phyloP scores from a whole-genome alignment of 495 filamentous ascomycete species.

The Aspergillus mulundensis region DNA sequence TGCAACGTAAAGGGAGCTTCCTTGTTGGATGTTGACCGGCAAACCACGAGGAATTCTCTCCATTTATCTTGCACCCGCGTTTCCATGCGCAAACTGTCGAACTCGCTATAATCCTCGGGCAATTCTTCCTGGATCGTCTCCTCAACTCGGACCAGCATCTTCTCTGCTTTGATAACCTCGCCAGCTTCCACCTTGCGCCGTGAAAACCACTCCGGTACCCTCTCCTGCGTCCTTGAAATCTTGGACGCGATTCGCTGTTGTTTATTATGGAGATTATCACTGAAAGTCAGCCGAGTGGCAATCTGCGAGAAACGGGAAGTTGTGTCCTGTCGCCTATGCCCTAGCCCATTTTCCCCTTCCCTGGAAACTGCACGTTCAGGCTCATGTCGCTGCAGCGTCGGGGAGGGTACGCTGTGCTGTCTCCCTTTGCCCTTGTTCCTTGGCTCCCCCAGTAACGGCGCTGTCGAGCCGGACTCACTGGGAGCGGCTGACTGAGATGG shows the following conservation, averaged over 20 bases:
- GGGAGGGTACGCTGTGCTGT: constrained; percentile 18
- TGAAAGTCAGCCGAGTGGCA: constrained; percentile 42
- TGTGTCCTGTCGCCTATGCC: constrained; percentile 9
- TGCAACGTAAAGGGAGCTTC: constrained; percentile 56
- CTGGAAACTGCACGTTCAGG: constrained; percentile 27
- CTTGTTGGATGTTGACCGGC: constrained; percentile 52
- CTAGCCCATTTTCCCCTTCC: constrained; percentile 6
- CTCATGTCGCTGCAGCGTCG: constrained; percentile 30
- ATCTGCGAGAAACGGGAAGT: constrained; percentile 21
- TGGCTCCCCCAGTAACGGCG: constrained; percentile 27
- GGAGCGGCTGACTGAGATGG: constrained; percentile 22
- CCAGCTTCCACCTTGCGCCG: constrained; percentile 50
- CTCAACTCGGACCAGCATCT: constrained; percentile 69
- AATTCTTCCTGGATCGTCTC: constrained; percentile 49
- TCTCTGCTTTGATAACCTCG: constrained; percentile 69
- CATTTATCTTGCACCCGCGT: constrained; percentile 62
- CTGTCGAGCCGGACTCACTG: constrained; percentile 39
- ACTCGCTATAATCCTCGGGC: constrained; percentile 64
- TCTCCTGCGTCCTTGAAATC: constrained; percentile 37
- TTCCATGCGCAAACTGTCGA: constrained; percentile 57
- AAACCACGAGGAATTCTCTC: constrained; percentile 69
- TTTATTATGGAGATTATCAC: constrained; percentile 40
- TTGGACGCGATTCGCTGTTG: constrained; percentile 34
- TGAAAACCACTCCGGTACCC: constrained; percentile 35
- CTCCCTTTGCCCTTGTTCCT: constrained; percentile 25